phyloP scores from a whole-genome alignment of 306 rosid species.

The Quercus wislizeni region DNA sequence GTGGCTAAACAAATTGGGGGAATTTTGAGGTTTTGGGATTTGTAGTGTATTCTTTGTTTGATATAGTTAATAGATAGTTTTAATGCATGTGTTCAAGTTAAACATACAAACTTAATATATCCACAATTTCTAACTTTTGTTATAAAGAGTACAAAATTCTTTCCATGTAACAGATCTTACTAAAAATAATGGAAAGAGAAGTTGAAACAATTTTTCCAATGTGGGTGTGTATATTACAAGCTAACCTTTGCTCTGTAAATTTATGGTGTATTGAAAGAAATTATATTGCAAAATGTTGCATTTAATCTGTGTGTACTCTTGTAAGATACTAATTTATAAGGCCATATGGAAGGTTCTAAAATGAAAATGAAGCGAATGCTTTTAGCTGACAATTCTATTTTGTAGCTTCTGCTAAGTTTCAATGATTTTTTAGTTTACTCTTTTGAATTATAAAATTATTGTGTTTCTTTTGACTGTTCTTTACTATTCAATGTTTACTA shows the following conservation, averaged over 20 bases:
- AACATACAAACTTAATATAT: too few relatives aligned
- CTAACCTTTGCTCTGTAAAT: background rate
- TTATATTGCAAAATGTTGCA: background rate
- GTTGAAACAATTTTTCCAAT: background rate
- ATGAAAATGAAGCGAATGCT: background rate
- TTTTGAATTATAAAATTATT: background rate
- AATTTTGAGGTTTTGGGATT: too few relatives aligned
- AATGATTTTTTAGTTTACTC: background rate
- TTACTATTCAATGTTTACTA: conserved; percentile 10
- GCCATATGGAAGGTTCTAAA: background rate
- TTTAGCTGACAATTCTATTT: background rate
- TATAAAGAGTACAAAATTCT: background rate
- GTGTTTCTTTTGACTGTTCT: background rate
- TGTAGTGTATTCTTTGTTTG: too few relatives aligned
- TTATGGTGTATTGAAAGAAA: background rate
- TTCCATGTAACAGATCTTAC: background rate
- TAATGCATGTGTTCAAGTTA: too few relatives aligned
- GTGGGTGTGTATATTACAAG: background rate
- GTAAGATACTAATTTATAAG: background rate
- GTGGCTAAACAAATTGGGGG: too few relatives aligned
- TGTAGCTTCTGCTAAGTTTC: background rate
- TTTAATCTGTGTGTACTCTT: background rate
- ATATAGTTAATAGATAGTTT: too few relatives aligned
- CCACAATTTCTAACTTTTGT: too few relatives aligned
- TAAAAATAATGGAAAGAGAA: background rate